phyloP scores from a whole-genome alignment of 129 eudicot species.

The Flaveria ramosissima region DNA sequence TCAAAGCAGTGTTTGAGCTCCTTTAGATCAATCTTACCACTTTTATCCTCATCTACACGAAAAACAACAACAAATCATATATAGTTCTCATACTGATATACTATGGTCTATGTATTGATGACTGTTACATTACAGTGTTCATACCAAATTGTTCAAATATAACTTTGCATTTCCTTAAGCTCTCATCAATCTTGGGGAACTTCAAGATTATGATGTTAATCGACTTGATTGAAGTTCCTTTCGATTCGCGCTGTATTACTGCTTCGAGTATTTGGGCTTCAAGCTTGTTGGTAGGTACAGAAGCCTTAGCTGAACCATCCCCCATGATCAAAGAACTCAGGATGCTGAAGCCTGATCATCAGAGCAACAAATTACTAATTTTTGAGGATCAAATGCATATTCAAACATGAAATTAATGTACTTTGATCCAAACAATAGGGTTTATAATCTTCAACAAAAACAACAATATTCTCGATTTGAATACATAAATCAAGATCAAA shows the following conservation, averaged over 20 bases:
- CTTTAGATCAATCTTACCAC: conserved; percentile 75
- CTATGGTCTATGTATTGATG: neutral
- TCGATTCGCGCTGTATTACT: conserved; percentile 57
- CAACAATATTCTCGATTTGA: neutral
- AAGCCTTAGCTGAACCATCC: conserved; percentile 51
- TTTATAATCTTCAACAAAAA: neutral
- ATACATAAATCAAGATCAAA: neutral
- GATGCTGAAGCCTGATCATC: conserved; percentile 22
- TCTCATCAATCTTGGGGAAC: conserved; percentile 84
- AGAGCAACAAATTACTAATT: neutral
- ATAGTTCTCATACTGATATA: neutral
- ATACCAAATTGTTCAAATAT: conserved; percentile 76
- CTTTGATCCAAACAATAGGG: too few species aligned
- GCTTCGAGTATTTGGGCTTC: conserved; percentile 81
- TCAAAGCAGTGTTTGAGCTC: conserved; percentile 76
- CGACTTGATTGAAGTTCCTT: conserved; percentile 76
- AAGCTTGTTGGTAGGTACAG: conserved; percentile 60
- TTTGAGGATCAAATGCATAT: neutral
- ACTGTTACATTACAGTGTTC: conserved; percentile 3
- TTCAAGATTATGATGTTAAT: conserved; percentile 69
- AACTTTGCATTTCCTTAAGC: conserved; percentile 75
- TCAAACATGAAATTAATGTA: neutral
- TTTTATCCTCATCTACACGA: conserved; percentile 67
- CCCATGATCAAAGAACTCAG: conserved; percentile 54
- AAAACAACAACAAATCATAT: neutral